Percentiles rank a stretch among this genome's conserved stretches.
These are phyloP conservation scores for Macrolepiota dolichaula DNA, from an alignment of 768 basidiomycete species.

Conservation along the genomic window DNA sequence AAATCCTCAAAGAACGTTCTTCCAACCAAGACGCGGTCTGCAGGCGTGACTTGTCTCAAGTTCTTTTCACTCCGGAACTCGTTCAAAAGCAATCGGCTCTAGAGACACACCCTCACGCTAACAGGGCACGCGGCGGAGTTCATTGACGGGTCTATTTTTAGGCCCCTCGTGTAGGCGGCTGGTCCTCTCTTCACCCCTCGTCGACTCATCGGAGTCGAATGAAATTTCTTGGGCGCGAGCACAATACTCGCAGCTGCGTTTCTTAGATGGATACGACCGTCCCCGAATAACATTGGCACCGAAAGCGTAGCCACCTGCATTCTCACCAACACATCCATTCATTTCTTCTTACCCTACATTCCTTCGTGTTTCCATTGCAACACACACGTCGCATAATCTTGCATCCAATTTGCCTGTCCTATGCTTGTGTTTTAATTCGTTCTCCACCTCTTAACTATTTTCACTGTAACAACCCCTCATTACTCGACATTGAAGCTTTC, in stretches of 20 bases:
- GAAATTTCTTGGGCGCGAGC: not conserved
- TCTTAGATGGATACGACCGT: not conserved
- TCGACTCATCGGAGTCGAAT: not conserved
- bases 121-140: not conserved
- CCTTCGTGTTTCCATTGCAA: not conserved
- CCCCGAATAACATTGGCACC: not conserved
- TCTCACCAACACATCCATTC: not conserved
- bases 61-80: constrained; percentile 44
- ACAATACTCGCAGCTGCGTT: not conserved
- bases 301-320: not conserved
- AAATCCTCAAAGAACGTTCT: not conserved
- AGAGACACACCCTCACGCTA: not conserved
- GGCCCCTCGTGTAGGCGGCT: not conserved
- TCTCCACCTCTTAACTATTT: not conserved
- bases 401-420: not conserved
- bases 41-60: constrained; percentile 47
- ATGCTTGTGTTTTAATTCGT: not conserved
- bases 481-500: not conserved
- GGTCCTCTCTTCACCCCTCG: too few species aligned
- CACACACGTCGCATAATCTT: not conserved
- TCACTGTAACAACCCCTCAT: not conserved
- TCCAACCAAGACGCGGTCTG: constrained; percentile 26
- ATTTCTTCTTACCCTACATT: not conserved
- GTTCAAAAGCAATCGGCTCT: constrained; percentile 15
- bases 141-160: not conserved